Base-by-base conservation (phyloP, 164 flowering plant genomes). In the Vitis cinerea region DNA sequence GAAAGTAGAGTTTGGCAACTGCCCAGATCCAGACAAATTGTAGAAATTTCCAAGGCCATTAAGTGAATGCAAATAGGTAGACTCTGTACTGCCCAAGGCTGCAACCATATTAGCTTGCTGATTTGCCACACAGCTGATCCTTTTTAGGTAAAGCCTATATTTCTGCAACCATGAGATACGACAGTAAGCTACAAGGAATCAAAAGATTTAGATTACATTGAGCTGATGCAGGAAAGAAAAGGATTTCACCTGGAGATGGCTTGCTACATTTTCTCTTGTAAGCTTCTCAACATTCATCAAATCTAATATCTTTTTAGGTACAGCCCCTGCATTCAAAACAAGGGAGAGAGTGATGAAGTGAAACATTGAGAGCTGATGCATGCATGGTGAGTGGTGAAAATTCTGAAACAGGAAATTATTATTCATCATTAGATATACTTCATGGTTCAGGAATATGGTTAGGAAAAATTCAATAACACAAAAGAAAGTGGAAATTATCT, bases 101-200 rank as follows among this genome's bases (percentile, higher is more conserved):
- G 86, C 84, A 30, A 71, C 86, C 83, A 86, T 80, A 66, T 81
- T 84, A 12, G 82, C 82, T 71, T 86, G 87, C 59, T 86, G 89
- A 75, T 74, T 80, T 58, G 77, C 76, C 68, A 73, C 82, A 67
- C 70, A 67, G 75, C 82, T 86, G n/a, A 78, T 77, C 69, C 83
- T 74, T 72, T 75, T 81, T 23, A 85, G 74, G 71, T 75, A 83
- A 69, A 85, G 80, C 77, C 83, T 63, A 37, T 76, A 84, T 67
- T 83, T 83, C 85, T 83, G 84, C 61, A 80, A 50, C 0, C 15
- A 71, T 4, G 50, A 11, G 44, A 59, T 9, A 29, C 10, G 60
- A 23, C 15, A 29, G 31, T 56, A 44, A 64, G 54, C 29, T 61
- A 12, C 49, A 10, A 44, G 14, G 62, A 56, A 68, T 23, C 3